Evolutionary conservation across 768 basidiomycete genomes (phyloP).

Genomic region (Leccinum disarticulatum): DNA sequence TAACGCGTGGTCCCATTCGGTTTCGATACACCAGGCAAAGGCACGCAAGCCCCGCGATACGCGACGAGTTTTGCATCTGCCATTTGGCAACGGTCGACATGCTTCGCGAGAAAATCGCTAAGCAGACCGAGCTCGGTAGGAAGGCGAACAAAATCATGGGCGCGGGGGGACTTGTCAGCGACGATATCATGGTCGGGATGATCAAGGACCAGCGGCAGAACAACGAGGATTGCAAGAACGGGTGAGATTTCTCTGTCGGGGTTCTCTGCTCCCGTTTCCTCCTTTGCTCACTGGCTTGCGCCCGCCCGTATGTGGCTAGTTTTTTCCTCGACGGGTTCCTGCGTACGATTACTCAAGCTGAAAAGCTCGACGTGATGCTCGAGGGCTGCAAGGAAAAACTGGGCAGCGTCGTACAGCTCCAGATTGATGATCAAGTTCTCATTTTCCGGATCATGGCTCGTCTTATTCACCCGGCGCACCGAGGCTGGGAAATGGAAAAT

Average conservation of each 20-base stretch:
- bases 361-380: constrained; percentile 95
- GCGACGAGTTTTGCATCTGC: constrained; percentile 92
- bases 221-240: constrained; percentile 93
- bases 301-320: constrained; percentile 40
- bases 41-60: constrained; percentile 96
- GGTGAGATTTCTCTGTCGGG: constrained; percentile 54
- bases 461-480: too few species aligned
- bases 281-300: background rate
- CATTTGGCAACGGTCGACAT: constrained; percentile 99
- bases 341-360: constrained; percentile 92
- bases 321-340: constrained; percentile 99
- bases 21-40: constrained; percentile 71
- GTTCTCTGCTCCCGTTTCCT: background rate
- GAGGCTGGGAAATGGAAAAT: too few species aligned
- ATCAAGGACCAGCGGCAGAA: constrained; percentile 93
- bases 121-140: constrained; percentile 84
- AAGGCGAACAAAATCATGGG: constrained; percentile 99
- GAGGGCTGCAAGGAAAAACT: constrained; percentile 78
- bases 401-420: constrained; percentile 88
- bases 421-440: constrained; percentile 93
- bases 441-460: constrained; percentile 98
- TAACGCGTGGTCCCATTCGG: background rate
- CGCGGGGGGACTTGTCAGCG: constrained; percentile 88
- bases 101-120: constrained; percentile 89
- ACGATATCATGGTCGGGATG: constrained; percentile 98